Base-by-base conservation (phyloP, 805 yeast genomes). In the Ogataea paraovalis region DNA sequence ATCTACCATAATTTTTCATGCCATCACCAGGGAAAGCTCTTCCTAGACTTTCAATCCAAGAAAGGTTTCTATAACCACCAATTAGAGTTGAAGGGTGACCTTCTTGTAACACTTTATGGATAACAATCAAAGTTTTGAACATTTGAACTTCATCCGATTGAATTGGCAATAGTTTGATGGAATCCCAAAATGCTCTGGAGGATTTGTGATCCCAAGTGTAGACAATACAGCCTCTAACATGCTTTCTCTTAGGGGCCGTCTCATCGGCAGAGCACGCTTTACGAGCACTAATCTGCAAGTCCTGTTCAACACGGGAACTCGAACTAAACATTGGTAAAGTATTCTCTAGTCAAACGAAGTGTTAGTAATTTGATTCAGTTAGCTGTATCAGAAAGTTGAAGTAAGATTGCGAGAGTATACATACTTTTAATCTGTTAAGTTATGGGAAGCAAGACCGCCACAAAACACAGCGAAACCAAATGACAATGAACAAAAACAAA, bases 161-260 rank as follows among this genome's bases (percentile, higher is more conserved):
- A 48, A 91, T 70, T 1, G 97, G 96, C 52, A 83, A 81, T 45
- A 85, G 67, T 65, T 87, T 88, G 52, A 92, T 71, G 2, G 84
- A 82, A 57, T 86, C 82, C 92, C 97, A 92, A 59, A 91, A 87
- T 9, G 87, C 87, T 48, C 80, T 75, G 3, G 95, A 82, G 36
- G 88, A 81, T 62, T 86, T 85, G 60, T 88, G 92, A 66, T 94
- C 99, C 97, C 97, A 92, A 0, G 97, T 89, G 67, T 85, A 91
- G 34, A 92, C 96, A 50, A 91, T 91, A 71, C 97, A 89, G 1
- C 96, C 89, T 60, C 99, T 75, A 5, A 92, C 98, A 68, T 92
- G 99, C 65, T 92, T 92, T 57, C 99, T 75, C 67, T 92, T 92
- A 1, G 99, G 97, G 0, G 97, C 96, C 3, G 86, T 77, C 62